Percentiles rank a stretch among this genome's conserved stretches.
Evolutionary conservation across 2,329 filamentous ascomycete genomes (phyloP).

Genomic region (Diaporthe eres): DNA sequence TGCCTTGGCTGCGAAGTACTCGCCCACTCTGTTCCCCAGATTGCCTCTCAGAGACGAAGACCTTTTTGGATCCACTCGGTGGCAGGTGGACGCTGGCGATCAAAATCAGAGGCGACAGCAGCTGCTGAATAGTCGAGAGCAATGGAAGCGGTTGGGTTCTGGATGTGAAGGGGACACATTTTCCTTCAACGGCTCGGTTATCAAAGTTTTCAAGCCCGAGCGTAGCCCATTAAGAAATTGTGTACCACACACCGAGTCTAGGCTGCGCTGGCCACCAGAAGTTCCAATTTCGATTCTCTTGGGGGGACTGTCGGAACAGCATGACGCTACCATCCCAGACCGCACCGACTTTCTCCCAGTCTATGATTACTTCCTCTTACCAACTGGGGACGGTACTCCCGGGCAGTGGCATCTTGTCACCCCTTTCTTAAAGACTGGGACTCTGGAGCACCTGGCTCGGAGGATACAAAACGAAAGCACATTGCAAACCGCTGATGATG

Average conservation of each 20-base stretch:
- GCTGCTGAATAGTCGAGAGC: constrained; percentile 43
- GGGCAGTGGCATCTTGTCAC: constrained; percentile 50
- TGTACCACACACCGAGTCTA: constrained; percentile 41
- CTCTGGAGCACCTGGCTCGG: constrained; percentile 46
- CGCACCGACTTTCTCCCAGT: constrained; percentile 48
- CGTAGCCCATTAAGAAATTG: constrained; percentile 52
- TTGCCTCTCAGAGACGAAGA: constrained; percentile 17
- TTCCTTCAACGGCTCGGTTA: constrained; percentile 47
- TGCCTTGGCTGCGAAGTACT: constrained; percentile 32
- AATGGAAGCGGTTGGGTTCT: constrained; percentile 49
- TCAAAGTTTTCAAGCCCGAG: constrained; percentile 49
- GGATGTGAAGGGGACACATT: constrained; percentile 52
- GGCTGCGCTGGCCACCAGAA: constrained; percentile 51
- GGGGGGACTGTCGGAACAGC: constrained; percentile 44
- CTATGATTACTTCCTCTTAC: constrained; percentile 50
- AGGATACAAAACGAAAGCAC: constrained; percentile 42
- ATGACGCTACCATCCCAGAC: constrained; percentile 19
- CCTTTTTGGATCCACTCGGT: constrained; percentile 10
- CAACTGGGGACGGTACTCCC: constrained; percentile 3
- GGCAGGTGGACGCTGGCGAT: neutral
- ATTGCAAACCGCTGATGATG: constrained; percentile 44
- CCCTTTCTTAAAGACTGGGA: constrained; percentile 47
- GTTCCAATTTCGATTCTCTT: constrained; percentile 50
- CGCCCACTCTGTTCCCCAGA: constrained; percentile 16
- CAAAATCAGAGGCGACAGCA: neutral